Conservation (phyloP, 176 grass and related monocot species). For the Avena eriantha region DNA sequence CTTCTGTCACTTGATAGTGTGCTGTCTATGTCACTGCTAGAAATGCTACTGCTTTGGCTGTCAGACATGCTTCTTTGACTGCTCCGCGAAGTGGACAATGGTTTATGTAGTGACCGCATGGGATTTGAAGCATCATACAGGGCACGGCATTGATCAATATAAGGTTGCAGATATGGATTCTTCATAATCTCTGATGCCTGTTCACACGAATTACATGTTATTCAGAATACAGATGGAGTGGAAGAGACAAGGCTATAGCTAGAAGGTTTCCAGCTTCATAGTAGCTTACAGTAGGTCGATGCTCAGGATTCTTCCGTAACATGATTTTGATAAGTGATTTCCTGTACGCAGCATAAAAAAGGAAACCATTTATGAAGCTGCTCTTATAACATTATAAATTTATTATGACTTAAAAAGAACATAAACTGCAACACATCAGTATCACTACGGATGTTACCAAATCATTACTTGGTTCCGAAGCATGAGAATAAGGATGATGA, state of each 20-base stretch:
- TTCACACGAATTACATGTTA: constrained; percentile 39
- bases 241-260: constrained; percentile 24
- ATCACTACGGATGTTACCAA: constrained; percentile 9
- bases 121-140: constrained; percentile 53
- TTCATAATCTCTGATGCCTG: constrained; percentile 93
- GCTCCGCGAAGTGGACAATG: constrained; percentile 41
- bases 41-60: constrained; percentile 86
- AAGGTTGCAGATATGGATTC: constrained; percentile 78
- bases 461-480: constrained; percentile 16
- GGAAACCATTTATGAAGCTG: background rate
- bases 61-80: constrained; percentile 72
- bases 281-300: constrained; percentile 88
- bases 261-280: constrained; percentile 32
- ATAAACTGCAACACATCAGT: background rate
- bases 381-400: background rate
- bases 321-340: constrained; percentile 96
- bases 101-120: constrained; percentile 56
- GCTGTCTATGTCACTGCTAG: constrained; percentile 82
- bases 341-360: constrained; percentile 53
- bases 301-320: constrained; percentile 97
- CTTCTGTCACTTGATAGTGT: constrained; percentile 68
- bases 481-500: constrained; percentile 21
- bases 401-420: background rate
- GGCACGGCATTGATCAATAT: constrained; percentile 72
- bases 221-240: constrained; percentile 38